Conservation (phyloP, 2,329 filamentous ascomycete species). For the Berkeleyomyces basicola region DNA sequence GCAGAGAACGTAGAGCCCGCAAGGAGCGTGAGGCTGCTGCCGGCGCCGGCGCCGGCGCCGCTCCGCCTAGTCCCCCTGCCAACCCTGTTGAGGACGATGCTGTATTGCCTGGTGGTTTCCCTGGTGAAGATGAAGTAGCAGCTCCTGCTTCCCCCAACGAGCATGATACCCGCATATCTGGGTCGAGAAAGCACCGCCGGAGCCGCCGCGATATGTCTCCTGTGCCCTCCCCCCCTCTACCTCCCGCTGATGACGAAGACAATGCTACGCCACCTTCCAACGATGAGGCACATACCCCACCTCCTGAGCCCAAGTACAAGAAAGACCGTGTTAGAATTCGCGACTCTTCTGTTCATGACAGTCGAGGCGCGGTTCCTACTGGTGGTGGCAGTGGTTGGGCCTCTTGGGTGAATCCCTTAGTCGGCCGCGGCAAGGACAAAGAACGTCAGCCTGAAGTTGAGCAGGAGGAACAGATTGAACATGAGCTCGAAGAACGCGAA, state of each 20-base stretch:
- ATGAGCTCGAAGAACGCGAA: constrained; percentile 36
- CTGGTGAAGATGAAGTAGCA: constrained; percentile 26
- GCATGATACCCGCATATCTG: constrained; percentile 21
- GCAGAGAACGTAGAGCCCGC: constrained; percentile 2
- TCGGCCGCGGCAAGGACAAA: constrained; percentile 20
- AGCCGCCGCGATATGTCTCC: constrained; percentile 10
- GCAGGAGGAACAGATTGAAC: background rate
- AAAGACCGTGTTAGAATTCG: constrained; percentile 67
- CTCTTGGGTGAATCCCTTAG: constrained; percentile 27
- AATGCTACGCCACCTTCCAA: constrained; percentile 24
- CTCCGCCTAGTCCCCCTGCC: constrained; percentile 1
- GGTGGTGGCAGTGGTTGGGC: constrained; percentile 55
- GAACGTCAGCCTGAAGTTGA: constrained; percentile 19
- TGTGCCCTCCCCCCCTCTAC: constrained; percentile 20
- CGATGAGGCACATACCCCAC: constrained; percentile 32
- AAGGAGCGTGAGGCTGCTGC: background rate
- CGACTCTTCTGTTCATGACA: constrained; percentile 30
- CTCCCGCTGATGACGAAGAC: constrained; percentile 20
- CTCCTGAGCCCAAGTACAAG: constrained; percentile 42
- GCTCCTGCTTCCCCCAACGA: constrained; percentile 19
- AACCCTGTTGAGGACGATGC: constrained; percentile 15
- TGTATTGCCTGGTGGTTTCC: constrained; percentile 41
- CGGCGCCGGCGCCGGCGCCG: background rate
- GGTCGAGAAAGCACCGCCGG: background rate
- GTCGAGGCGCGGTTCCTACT: background rate